A percentile compares a stretch with the other conserved stretches of the same genome.
Evolutionary conservation across 2,329 filamentous ascomycete genomes (phyloP).

Genomic region (Lecanosticta acicola): DNA sequence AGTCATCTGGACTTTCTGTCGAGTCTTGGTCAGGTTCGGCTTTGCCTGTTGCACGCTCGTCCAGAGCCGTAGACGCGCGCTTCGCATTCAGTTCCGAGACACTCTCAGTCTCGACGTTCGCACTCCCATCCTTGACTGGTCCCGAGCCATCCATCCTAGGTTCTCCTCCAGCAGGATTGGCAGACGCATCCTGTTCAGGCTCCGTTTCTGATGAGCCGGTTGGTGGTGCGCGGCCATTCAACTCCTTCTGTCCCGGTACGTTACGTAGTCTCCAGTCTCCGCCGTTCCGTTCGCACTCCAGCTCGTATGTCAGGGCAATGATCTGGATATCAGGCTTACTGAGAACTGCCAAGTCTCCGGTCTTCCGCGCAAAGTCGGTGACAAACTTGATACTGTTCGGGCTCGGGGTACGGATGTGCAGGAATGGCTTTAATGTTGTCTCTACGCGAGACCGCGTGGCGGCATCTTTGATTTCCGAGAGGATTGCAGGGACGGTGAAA

Average conservation of each 20-base stretch:
- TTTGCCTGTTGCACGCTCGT: conserved; percentile 21
- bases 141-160: no score
- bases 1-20: conserved; percentile 38
- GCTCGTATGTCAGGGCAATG: conserved; percentile 82
- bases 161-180: neutral
- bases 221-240: conserved; percentile 63
- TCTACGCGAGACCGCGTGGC: conserved; percentile 75
- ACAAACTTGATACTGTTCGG: conserved; percentile 74
- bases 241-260: conserved; percentile 68
- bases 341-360: conserved; percentile 81
- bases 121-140: no score
- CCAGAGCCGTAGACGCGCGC: conserved; percentile 9
- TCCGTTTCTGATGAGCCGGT: no score
- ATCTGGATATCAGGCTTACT: conserved; percentile 86
- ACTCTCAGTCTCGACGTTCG: no score
- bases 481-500: conserved; percentile 77
- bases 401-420: conserved; percentile 68
- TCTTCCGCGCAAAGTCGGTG: conserved; percentile 78
- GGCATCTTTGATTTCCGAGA: conserved; percentile 81
- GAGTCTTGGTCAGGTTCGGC: conserved; percentile 24
- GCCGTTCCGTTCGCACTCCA: conserved; percentile 88
- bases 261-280: conserved; percentile 80
- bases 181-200: conserved; percentile 4
- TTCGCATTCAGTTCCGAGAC: conserved; percentile 11
- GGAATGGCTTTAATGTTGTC: conserved; percentile 77